These are phyloP conservation scores for Metschnikowia peoriensis DNA, from an alignment of 805 yeast genomes.

Conservation along the genomic window DNA sequence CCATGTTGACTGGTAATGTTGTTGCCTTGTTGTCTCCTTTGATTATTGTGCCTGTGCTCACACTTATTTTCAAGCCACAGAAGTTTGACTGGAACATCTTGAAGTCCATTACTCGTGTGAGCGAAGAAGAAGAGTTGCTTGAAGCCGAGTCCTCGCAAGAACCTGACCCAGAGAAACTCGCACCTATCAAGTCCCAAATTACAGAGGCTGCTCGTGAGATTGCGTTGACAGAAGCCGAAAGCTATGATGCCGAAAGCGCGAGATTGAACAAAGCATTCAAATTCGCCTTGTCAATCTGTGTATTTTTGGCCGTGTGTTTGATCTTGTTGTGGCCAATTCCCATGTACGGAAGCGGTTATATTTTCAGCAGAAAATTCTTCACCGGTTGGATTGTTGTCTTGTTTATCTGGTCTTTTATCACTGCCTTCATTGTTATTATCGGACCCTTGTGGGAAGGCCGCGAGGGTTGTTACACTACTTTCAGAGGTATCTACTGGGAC, in stretches of 20 bases:
- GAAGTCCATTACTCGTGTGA: slow-evolving; percentile 61
- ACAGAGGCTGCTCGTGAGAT: slow-evolving; percentile 40
- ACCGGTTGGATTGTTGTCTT: slow-evolving; percentile 88
- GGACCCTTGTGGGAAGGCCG: slow-evolving; percentile 78
- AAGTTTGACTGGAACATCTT: slow-evolving; percentile 71
- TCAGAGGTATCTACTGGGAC: slow-evolving; percentile 86
- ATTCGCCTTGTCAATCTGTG: slow-evolving; percentile 59
- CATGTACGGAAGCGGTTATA: slow-evolving; percentile 78
- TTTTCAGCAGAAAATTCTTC: slow-evolving; percentile 73
- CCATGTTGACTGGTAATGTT: slow-evolving; percentile 88
- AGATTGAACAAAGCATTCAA: slow-evolving; percentile 57
- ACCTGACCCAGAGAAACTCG: slow-evolving; percentile 27
- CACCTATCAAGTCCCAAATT: slow-evolving; percentile 38
- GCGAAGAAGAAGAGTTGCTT: slow-evolving; percentile 64
- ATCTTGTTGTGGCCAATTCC: slow-evolving; percentile 92
- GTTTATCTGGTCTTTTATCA: slow-evolving; percentile 75
- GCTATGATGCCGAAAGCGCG: slow-evolving; percentile 47
- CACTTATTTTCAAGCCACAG: slow-evolving; percentile 63
- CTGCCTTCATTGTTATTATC: slow-evolving; percentile 59
- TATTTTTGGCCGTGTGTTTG: slow-evolving; percentile 58
- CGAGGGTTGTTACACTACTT: slow-evolving; percentile 57
- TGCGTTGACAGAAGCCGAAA: slow-evolving; percentile 22
- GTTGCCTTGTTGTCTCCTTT: slow-evolving; percentile 77
- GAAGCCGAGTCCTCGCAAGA: slow-evolving; percentile 30
- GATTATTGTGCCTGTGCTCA: slow-evolving; percentile 63